Percentiles rank a stretch among this genome's conserved stretches.
Conservation (phyloP, 2,329 filamentous ascomycete species). For the Diplodia sapinea region DNA sequence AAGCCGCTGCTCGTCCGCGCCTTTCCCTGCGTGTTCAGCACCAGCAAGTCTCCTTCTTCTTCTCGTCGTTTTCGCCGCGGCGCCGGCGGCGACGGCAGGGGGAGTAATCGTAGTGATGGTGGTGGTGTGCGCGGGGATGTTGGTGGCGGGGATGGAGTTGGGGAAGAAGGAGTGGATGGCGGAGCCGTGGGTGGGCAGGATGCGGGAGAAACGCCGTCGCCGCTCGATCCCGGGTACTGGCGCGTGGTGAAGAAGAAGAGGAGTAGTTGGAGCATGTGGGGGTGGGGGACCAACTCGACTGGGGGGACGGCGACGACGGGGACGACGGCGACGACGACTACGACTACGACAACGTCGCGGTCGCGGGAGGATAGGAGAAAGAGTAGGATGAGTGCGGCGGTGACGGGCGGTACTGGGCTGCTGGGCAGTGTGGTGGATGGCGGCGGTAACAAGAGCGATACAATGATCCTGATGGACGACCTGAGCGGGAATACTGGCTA, state of each 20-base stretch:
- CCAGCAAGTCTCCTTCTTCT: background rate
- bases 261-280: constrained; percentile 2
- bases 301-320: background rate
- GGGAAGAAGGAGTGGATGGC: no score
- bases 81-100: no score
- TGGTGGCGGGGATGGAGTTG: background rate
- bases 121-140: no score
- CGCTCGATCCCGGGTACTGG: background rate
- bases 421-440: background rate
- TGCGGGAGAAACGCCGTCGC: background rate
- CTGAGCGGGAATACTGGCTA: background rate
- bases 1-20: constrained; percentile 42
- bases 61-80: background rate
- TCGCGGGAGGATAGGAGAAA: background rate
- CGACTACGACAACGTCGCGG: background rate
- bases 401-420: background rate
- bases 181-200: background rate
- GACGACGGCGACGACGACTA: background rate
- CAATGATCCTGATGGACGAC: constrained; percentile 21
- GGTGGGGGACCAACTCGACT: background rate
- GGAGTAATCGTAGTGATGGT: no score
- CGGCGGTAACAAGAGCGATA: constrained; percentile 5
- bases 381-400: background rate
- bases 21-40: constrained; percentile 55
- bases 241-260: background rate